Evolutionary conservation across 129 eudicot species (phyloP).

Genomic region (Artemisia tridentata): DNA sequence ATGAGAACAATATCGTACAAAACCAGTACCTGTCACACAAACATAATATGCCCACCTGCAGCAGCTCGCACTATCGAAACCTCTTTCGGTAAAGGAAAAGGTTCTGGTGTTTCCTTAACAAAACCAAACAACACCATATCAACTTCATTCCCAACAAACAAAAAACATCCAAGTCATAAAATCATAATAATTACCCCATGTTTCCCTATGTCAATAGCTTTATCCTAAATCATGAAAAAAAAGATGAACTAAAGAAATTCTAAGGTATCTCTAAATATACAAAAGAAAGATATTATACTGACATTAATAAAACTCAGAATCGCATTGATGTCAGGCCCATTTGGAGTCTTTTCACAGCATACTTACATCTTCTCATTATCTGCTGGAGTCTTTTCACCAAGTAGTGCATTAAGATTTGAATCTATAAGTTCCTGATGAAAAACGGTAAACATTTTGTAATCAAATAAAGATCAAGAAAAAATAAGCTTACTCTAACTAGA

Average conservation of each 20-base stretch:
- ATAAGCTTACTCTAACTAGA: neutral
- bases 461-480: neutral
- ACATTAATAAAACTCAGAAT: too few relatives aligned
- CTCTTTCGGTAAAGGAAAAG: conserved; percentile 86
- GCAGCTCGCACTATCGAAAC: conserved; percentile 73
- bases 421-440: conserved; percentile 67
- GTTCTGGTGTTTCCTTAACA: conserved; percentile 94
- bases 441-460: neutral
- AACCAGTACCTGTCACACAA: conserved; percentile 64
- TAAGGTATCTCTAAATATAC: too few relatives aligned
- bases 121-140: conserved; percentile 29
- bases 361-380: conserved; percentile 92
- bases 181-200: conserved; percentile 68
- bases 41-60: conserved; percentile 98
- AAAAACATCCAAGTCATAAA: conserved; percentile 3
- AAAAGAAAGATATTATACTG: too few relatives aligned
- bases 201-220: conserved; percentile 91
- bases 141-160: conserved; percentile 12
- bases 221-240: conserved; percentile 67
- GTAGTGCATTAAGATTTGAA: conserved; percentile 56
- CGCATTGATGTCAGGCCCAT: too few relatives aligned
- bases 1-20: neutral
- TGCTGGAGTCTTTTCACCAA: conserved; percentile 92
- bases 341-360: too few relatives aligned
- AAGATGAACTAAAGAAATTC: too few relatives aligned